These are phyloP conservation scores for Plicaturopsis crispa DNA, from an alignment of 768 basidiomycete species.

Conservation along the genomic window DNA sequence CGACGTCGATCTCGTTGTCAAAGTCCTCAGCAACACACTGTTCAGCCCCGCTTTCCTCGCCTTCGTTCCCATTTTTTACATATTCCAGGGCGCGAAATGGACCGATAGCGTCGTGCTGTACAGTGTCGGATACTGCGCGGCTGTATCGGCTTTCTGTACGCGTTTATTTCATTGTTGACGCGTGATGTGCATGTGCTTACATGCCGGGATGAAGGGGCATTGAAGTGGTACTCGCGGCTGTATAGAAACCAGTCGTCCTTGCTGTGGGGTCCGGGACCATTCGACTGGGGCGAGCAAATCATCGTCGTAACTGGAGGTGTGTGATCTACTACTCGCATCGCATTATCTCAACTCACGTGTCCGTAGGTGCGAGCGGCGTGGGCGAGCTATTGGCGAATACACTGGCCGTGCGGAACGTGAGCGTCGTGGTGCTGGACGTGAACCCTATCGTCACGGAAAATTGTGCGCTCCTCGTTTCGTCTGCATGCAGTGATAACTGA, in stretches of 20 bases:
- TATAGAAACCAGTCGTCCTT: constrained; percentile 71
- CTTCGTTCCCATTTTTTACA: constrained; percentile 72
- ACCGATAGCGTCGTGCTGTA: constrained; percentile 43
- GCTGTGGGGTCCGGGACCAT: constrained; percentile 46
- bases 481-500: constrained; percentile 1
- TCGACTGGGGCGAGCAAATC: constrained; percentile 87
- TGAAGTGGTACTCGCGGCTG: constrained; percentile 63
- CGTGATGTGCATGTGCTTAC: background rate
- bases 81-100: constrained; percentile 57
- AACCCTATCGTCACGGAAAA: constrained; percentile 73
- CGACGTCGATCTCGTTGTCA: constrained; percentile 72
- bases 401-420: constrained; percentile 73
- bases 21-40: constrained; percentile 68
- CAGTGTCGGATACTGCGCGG: constrained; percentile 48
- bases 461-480: constrained; percentile 33
- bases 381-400: constrained; percentile 87
- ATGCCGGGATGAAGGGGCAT: constrained; percentile 46
- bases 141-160: constrained; percentile 64
- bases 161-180: constrained; percentile 7
- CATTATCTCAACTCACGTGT: constrained; percentile 1
- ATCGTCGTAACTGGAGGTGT: constrained; percentile 87
- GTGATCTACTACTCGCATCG: constrained; percentile 10
- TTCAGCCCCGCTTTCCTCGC: constrained; percentile 86
- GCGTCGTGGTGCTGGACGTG: constrained; percentile 81
- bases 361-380: constrained; percentile 76